Evolutionary conservation across 2,329 filamentous ascomycete genomes (phyloP).

Genomic region (Epichloe sp.): DNA sequence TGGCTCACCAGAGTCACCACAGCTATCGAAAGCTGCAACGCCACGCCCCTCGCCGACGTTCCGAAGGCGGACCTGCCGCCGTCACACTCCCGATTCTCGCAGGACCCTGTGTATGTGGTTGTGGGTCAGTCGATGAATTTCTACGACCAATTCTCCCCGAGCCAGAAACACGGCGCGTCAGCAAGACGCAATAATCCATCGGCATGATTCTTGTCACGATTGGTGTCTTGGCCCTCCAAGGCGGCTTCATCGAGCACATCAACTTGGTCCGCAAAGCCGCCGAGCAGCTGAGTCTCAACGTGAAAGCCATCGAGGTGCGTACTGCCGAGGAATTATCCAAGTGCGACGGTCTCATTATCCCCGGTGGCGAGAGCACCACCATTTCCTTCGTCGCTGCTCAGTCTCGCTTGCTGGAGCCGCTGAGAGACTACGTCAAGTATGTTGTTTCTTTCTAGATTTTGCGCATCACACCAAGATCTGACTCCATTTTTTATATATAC

Average conservation of each 20-base stretch:
- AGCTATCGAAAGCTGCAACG: too few species aligned
- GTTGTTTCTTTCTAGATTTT: slow-evolving; percentile 14
- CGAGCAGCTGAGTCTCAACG: slow-evolving; percentile 30
- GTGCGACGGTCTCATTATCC: slow-evolving; percentile 79
- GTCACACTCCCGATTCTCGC: too few species aligned
- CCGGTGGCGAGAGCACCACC: slow-evolving; percentile 88
- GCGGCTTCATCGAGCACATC: slow-evolving; percentile 84
- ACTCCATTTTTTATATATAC: neutral
- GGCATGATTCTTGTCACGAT: slow-evolving; percentile 30
- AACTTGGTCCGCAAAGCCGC: slow-evolving; percentile 60
- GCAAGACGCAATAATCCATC: slow-evolving; percentile 1
- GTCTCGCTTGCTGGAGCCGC: slow-evolving; percentile 67
- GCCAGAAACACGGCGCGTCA: too few species aligned
- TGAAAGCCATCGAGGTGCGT: slow-evolving; percentile 67
- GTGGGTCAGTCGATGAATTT: too few species aligned
- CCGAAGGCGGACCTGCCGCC: too few species aligned
- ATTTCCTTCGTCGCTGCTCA: slow-evolving; percentile 80
- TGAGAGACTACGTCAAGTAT: slow-evolving; percentile 84
- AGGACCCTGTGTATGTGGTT: too few species aligned
- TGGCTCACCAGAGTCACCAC: too few species aligned
- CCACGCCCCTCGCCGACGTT: too few species aligned
- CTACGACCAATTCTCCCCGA: too few species aligned
- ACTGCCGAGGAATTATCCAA: slow-evolving; percentile 54
- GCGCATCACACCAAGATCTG: too few species aligned
- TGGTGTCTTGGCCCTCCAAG: slow-evolving; percentile 67